These are phyloP conservation scores for Kazachstania taianensis DNA, from an alignment of 805 yeast genomes.

Conservation along the genomic window DNA sequence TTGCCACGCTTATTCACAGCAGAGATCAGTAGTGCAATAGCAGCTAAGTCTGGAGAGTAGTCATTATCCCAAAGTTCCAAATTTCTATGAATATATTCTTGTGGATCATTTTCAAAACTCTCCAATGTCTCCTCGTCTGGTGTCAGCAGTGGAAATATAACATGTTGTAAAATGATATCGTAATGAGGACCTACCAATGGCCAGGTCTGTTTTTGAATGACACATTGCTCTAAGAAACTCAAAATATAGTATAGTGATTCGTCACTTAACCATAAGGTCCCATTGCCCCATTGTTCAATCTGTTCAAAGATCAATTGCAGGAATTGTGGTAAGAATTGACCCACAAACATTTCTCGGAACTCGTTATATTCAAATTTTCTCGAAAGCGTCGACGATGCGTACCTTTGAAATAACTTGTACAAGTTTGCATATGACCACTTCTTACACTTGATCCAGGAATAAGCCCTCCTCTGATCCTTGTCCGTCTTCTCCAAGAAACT, in stretches of 20 bases:
- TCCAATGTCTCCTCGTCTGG: slow-evolving; percentile 61
- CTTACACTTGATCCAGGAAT: slow-evolving; percentile 64
- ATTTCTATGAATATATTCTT: slow-evolving; percentile 69
- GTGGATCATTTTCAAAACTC: slow-evolving; percentile 76
- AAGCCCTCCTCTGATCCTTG: slow-evolving; percentile 44
- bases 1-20: slow-evolving; percentile 60
- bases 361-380: slow-evolving; percentile 46
- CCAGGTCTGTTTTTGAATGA: slow-evolving; percentile 57
- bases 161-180: slow-evolving; percentile 53
- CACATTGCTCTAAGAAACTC: slow-evolving; percentile 50
- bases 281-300: slow-evolving; percentile 64
- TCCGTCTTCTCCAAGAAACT: slow-evolving; percentile 33
- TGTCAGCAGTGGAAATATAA: slow-evolving; percentile 67
- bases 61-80: slow-evolving; percentile 57
- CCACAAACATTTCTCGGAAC: slow-evolving; percentile 46
- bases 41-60: slow-evolving; percentile 67
- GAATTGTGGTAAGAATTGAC: slow-evolving; percentile 63
- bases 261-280: slow-evolving; percentile 58
- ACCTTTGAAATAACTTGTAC: slow-evolving; percentile 59
- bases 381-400: slow-evolving; percentile 42
- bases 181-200: slow-evolving; percentile 52
- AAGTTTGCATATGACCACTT: slow-evolving; percentile 87
- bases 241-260: slow-evolving; percentile 57
- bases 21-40: slow-evolving; percentile 60
- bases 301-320: slow-evolving; percentile 52